Base-by-base conservation (phyloP, 257 asterid species). In the Solanum arcanum region DNA sequence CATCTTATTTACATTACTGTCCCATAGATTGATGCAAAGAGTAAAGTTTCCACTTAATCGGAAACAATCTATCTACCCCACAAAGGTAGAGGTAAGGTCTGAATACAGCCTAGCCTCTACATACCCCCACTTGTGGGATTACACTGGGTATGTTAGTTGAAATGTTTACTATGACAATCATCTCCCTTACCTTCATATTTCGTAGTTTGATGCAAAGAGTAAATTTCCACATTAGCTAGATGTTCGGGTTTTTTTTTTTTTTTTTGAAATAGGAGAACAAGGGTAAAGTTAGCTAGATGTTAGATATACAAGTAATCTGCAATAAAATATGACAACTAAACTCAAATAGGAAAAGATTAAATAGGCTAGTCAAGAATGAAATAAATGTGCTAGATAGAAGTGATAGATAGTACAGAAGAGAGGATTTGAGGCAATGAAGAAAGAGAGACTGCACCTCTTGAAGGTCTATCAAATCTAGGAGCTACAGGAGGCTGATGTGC, bases 401-500 rank as follows among this genome's bases (percentile, higher is more conserved):
- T 42, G 13, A 13, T 76, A 25, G 66, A 69, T 29, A 86, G 47
- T 59, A 4, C 42, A 18, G 11, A 77, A 8, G 49, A 59, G 75
- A 77, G 23, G 81, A 78, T 49, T 33, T 35, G 56, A 15, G 21
- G 37, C 31, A 69, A 37, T 2, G 73, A 66, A 84, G 86, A 68
- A 83, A 41, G 77, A 84, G 88, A 88, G 85, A 73, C 62, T 42
- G 84, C 81, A 96, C 98, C 98, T 96, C 88, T 93, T 29, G 84
- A 80, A 27, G 95, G 92, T 90, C 91, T 92, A 84, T 94, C 95
- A n/a, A 90, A 87, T 90, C 94, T 93, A 78, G 95, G 91, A 49
- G 94, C 86, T 86, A 90, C 87, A 3, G 92, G 93, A 87, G 98
- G 93, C 80, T 91, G 96, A 90, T 94, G 98, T 83, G 91, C 83